These are phyloP conservation scores for Fusarium abutilonis DNA, from an alignment of 2,329 filamentous ascomycete genomes.

Conservation along the genomic window DNA sequence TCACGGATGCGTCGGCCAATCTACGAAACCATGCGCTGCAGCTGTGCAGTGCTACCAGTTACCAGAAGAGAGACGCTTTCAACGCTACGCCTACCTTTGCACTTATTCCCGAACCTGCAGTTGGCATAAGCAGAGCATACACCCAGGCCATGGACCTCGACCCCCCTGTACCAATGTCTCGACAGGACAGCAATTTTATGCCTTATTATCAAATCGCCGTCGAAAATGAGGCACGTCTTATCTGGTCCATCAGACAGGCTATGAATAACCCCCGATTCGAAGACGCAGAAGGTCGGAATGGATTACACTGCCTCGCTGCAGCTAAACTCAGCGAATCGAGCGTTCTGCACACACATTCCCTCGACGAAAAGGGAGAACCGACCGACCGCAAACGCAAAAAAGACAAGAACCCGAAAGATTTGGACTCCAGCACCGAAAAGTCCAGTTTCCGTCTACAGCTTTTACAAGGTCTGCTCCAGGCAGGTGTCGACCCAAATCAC, in stretches of 20 bases:
- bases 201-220: conserved; percentile 20
- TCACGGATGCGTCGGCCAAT: conserved; percentile 45
- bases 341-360: conserved; percentile 49
- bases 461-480: conserved; percentile 48
- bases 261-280: conserved; percentile 35
- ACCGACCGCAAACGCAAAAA: conserved; percentile 12
- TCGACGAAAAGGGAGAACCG: conserved; percentile 31
- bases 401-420: conserved; percentile 28
- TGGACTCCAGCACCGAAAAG: conserved; percentile 49
- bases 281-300: conserved; percentile 61
- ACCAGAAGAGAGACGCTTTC: conserved; percentile 62
- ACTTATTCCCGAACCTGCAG: conserved; percentile 1
- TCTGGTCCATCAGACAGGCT: conserved; percentile 39
- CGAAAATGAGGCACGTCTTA: conserved; percentile 32
- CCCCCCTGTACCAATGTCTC: conserved; percentile 27
- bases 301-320: conserved; percentile 66
- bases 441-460: conserved; percentile 45
- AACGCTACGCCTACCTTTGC: conserved; percentile 44
- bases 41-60: conserved; percentile 46
- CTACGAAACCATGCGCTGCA: conserved; percentile 45
- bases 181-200: conserved; percentile 1
- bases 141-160: conserved; percentile 40
- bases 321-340: conserved; percentile 57
- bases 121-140: conserved; percentile 14
- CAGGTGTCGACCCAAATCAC: conserved; percentile 60